Evolutionary conservation across 2,329 filamentous ascomycete genomes (phyloP).

Genomic region (Tympanopsis confertula): DNA sequence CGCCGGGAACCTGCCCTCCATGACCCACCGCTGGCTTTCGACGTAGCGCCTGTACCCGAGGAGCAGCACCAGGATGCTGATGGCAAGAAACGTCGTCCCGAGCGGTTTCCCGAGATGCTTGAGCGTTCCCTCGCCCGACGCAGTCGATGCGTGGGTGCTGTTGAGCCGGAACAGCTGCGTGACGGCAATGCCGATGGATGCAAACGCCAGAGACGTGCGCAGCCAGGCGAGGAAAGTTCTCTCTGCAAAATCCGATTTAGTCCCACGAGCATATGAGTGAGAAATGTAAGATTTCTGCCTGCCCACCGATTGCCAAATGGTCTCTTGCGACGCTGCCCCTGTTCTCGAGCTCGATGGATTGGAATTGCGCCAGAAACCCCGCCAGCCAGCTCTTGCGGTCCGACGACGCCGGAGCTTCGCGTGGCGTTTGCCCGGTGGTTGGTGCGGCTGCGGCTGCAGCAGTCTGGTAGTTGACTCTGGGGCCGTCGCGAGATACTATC

Average conservation of each 20-base stretch:
- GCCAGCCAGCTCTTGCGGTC: conserved; percentile 37
- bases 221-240: conserved; percentile 79
- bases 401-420: no score
- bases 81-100: conserved; percentile 64
- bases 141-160: conserved; percentile 38
- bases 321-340: conserved; percentile 76
- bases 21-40: conserved; percentile 68
- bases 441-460: no score
- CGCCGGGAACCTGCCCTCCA: conserved; percentile 69
- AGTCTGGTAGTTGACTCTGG: no score
- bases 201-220: conserved; percentile 69
- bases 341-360: conserved; percentile 68
- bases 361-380: conserved; percentile 32
- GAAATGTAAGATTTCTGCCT: background rate
- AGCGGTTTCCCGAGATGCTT: conserved; percentile 61
- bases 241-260: conserved; percentile 35
- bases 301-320: conserved; percentile 64
- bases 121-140: conserved; percentile 27
- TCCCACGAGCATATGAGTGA: background rate
- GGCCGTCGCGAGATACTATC: no score
- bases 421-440: no score
- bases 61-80: conserved; percentile 64
- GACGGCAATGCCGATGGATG: conserved; percentile 71
- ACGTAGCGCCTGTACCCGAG: conserved; percentile 72
- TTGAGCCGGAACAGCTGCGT: conserved; percentile 80